These are phyloP conservation scores for Aspergillus sp. DNA, from an alignment of 2,329 filamentous ascomycete genomes.

Conservation along the genomic window DNA sequence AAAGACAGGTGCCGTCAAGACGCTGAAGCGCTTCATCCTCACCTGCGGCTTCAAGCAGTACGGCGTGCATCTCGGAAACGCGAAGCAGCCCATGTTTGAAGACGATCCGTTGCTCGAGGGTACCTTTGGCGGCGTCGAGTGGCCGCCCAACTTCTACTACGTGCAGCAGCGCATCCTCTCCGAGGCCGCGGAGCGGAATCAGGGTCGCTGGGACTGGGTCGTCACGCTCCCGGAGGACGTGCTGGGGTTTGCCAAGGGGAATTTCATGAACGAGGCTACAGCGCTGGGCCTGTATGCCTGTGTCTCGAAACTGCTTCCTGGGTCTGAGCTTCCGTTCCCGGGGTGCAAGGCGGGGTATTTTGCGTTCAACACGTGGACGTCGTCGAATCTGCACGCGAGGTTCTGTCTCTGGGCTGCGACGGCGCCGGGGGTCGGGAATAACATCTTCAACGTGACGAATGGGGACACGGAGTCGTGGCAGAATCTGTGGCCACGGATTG, in stretches of 20 bases:
- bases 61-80: slow-evolving; percentile 55
- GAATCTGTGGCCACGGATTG: slow-evolving; percentile 48
- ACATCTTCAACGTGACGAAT: slow-evolving; percentile 51
- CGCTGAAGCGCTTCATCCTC: slow-evolving; percentile 55
- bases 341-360: slow-evolving; percentile 39
- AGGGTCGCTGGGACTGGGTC: slow-evolving; percentile 45
- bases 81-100: slow-evolving; percentile 55
- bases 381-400: slow-evolving; percentile 39
- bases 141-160: slow-evolving; percentile 58
- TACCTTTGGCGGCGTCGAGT: slow-evolving; percentile 22
- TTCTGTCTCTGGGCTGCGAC: slow-evolving; percentile 44
- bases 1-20: slow-evolving; percentile 45
- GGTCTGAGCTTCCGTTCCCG: slow-evolving; percentile 38
- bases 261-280: slow-evolving; percentile 50
- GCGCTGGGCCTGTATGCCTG: slow-evolving; percentile 47
- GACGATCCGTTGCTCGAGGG: slow-evolving; percentile 51
- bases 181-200: slow-evolving; percentile 29
- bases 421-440: slow-evolving; percentile 35
- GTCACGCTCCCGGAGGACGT: slow-evolving; percentile 53
- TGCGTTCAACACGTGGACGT: slow-evolving; percentile 41
- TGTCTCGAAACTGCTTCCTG: slow-evolving; percentile 35
- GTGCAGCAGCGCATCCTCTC: slow-evolving; percentile 53
- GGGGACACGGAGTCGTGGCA: slow-evolving; percentile 45
- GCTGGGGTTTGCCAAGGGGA: slow-evolving; percentile 47
- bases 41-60: slow-evolving; percentile 59